Evolutionary conservation across 768 basidiomycete species (phyloP), one percentile per base, ranked within the genome.

Genomic region (Clitopilus passeckerianus): DNA sequence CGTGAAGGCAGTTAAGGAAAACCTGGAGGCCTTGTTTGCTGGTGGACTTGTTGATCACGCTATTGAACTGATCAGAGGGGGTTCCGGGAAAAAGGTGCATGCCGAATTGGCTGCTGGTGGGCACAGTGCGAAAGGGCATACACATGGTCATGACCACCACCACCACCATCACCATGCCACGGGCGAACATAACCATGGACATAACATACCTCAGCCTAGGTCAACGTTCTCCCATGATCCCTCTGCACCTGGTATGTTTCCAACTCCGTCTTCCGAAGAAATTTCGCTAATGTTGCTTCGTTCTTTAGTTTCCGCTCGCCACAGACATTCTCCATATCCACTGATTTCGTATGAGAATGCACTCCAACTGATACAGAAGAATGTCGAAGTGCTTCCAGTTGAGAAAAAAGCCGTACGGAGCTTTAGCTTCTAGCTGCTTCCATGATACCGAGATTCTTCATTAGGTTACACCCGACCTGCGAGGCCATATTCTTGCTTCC

Each of bases 1-100:
- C 65, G 82, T 87, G 37, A 93, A 91, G 66, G 93, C 91, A 1
- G 93, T 93, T 41, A 86, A 78, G 61, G 93, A 96, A 66, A 91
- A 86, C 66, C 67, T 93, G 59, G 80, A 82, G 1, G 80, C 80
- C 0, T 75, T 94, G 27, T 74, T 95, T 6, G 69, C 73, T 14
- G 77, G 70, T 5, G 84, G 82, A 6, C 75, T 94, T 1, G 70
- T 89, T 1, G 72, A 79, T 3, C 91, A 93, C 72, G 91, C 90
- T 1, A 71, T 93, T 57, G 87, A 91, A 34, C 79, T 92, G 5
- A 78, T 89, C 59, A 77, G 77, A 59, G 92, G 92, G 7, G 89
- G 89, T 0, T 77, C 77, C 23, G 90, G 91, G 5, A 74, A 76
- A 59, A 65, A 72, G 33, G 77, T 90, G 0, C 91, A 93, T 68